Evolutionary conservation across 768 basidiomycete genomes (phyloP).

Genomic region (Boletus subparvulus): DNA sequence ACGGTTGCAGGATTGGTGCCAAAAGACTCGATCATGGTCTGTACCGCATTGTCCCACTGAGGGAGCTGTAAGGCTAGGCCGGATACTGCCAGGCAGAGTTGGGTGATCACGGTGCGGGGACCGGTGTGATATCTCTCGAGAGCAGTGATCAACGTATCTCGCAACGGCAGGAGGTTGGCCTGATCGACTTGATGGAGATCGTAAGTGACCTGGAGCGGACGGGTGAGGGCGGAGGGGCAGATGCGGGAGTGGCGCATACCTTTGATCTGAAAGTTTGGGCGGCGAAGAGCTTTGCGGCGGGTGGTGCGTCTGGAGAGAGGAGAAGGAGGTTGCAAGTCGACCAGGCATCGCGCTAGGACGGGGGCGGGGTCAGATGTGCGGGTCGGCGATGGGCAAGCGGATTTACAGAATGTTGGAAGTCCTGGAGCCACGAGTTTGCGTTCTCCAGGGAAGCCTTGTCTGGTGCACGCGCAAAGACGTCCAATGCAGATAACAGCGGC

Average conservation of each 20-base stretch:
- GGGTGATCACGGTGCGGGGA: constrained; percentile 80
- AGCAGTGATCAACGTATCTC: constrained; percentile 83
- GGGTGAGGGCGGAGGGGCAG: constrained; percentile 32
- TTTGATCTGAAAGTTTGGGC: constrained; percentile 96
- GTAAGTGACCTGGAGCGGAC: constrained; percentile 75
- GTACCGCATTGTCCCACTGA: constrained; percentile 79
- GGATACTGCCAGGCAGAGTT: constrained; percentile 86
- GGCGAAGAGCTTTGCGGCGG: constrained; percentile 86
- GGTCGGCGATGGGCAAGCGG: constrained; percentile 65
- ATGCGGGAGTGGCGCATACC: constrained; percentile 45
- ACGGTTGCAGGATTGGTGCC: constrained; percentile 85
- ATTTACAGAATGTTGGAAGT: constrained; percentile 99
- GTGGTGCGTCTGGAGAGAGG: constrained; percentile 71
- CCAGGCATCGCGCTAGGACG: constrained; percentile 94
- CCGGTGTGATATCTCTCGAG: constrained; percentile 72
- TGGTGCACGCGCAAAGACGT: constrained; percentile 77
- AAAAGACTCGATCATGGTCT: constrained; percentile 79
- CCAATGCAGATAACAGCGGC: constrained; percentile 71
- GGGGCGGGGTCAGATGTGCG: constrained; percentile 65
- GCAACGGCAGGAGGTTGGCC: constrained; percentile 69
- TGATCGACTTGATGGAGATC: constrained; percentile 87
- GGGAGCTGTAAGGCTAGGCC: constrained; percentile 90
- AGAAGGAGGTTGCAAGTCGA: constrained; percentile 90
- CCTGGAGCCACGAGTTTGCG: constrained; percentile 95
- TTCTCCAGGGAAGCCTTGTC: constrained; percentile 80